These are phyloP conservation scores for Cercospora nicotianae DNA, from an alignment of 2,329 filamentous ascomycete genomes.

Conservation along the genomic window DNA sequence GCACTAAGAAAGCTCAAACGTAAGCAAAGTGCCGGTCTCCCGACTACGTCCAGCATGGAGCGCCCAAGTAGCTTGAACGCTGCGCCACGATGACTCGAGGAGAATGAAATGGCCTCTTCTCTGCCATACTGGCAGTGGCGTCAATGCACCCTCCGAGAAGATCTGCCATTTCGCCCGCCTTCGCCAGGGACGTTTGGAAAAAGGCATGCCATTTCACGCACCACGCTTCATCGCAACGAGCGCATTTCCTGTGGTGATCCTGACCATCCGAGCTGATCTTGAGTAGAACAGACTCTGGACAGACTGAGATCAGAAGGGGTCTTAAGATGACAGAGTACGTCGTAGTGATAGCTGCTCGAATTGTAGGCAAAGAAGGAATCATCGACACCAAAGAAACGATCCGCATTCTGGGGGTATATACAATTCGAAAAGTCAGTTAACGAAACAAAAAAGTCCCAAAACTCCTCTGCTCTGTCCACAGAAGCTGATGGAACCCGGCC, in stretches of 20 bases:
- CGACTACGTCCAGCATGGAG: background rate
- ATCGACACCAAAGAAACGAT: background rate
- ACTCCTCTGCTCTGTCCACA: background rate
- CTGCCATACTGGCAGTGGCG: too few relatives aligned
- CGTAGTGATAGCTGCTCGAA: background rate
- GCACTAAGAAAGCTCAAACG: too few relatives aligned
- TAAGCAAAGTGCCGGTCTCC: too few relatives aligned
- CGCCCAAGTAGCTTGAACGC: background rate
- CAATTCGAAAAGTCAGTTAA: background rate
- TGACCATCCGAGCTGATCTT: background rate
- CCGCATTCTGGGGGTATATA: background rate
- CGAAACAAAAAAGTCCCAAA: background rate
- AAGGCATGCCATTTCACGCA: background rate
- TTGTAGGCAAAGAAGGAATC: background rate
- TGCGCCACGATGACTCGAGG: background rate
- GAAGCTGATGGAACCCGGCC: background rate
- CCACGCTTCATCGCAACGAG: background rate
- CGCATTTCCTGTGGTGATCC: background rate
- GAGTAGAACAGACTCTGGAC: background rate
- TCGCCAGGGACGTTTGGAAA: background rate
- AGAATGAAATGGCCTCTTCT: background rate
- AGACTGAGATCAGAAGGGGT: background rate
- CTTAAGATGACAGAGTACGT: background rate
- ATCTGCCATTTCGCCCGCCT: background rate
- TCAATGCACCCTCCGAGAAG: background rate